Percentiles rank a stretch among this genome's conserved stretches.
Evolutionary conservation across 441 rosid species (phyloP).

Genomic region (Adansonia gregorii): DNA sequence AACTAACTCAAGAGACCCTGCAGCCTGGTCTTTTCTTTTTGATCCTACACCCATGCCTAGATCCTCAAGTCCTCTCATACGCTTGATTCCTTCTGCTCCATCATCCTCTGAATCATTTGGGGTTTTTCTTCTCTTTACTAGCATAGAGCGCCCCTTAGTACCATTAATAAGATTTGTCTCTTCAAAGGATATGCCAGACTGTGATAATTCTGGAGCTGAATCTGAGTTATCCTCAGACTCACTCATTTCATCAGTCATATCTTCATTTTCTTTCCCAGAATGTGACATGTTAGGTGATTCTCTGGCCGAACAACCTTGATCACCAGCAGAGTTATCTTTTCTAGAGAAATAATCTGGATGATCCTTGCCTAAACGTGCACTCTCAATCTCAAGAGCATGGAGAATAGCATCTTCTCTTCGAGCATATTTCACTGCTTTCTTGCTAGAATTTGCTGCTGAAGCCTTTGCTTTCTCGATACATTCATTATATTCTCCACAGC

Average conservation of each 20-base stretch:
- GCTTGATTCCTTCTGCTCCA: conserved; percentile 88
- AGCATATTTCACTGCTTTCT: conserved; percentile 83
- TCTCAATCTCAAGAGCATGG: conserved; percentile 91
- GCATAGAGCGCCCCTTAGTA: conserved; percentile 54
- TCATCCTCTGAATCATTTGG: conserved; percentile 98
- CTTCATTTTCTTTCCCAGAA: conserved; percentile 59
- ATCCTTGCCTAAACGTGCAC: conserved; percentile 66
- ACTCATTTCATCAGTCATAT: conserved; percentile 41
- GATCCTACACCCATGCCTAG: conserved; percentile 64
- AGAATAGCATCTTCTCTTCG: conserved; percentile 93
- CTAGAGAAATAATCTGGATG: conserved; percentile 42
- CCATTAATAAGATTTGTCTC: conserved; percentile 52
- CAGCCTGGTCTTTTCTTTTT: conserved; percentile 45
- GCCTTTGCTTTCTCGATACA: conserved; percentile 87
- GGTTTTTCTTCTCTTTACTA: conserved; percentile 76
- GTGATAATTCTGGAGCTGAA: conserved; percentile 69
- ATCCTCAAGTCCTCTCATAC: conserved; percentile 99
- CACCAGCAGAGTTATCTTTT: conserved; percentile 39
- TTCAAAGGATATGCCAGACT: conserved; percentile 70
- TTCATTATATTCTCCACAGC: conserved; percentile 92
- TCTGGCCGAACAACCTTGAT: conserved; percentile 44
- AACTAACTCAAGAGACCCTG: conserved; percentile 36
- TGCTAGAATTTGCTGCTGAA: conserved; percentile 66
- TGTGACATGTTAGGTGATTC: conserved; percentile 56
- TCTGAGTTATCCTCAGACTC: conserved; percentile 45